Base-by-base conservation (phyloP, 495 filamentous ascomycete genomes). In the Bryoglossum gracile region DNA sequence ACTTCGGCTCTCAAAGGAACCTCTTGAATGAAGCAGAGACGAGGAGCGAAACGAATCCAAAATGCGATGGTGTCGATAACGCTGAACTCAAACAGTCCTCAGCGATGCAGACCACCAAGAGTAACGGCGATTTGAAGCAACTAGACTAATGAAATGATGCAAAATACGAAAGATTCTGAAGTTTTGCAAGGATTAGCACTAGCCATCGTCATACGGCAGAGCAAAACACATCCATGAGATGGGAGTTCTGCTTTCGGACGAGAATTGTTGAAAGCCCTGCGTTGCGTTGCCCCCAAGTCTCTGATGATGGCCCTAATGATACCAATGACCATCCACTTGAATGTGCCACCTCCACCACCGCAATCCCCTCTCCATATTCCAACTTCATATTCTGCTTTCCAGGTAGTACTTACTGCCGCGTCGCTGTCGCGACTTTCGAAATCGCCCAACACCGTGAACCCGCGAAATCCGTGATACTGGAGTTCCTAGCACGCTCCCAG, bases 361-460 rank as follows among this genome's bases (percentile, higher is more conserved):
- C 25, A 10, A 8, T 32, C 14, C 24, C 41, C 16, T 33, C 18
- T 10, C 17, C 16, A 44, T 18, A 24, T 13, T 22, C 9, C 16
- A 25, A n/a, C 19, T 25, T 4, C 8, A 38, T 38, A 38, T 30
- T 30, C 26, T 30, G 26, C 26, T 6, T 30, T 6, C 22, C 21
- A 16, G 9, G 18, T 36, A 16, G 3, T 13, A 23, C 30, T 21
- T 8, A 9, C 2, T 9, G 38, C 14, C 46, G 46, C 46, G 46
- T 45, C 26, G 42, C 26, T 26, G 42, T 48, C 46, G 46, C 46
- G 36, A 48, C 35, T 21, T 28, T 33, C 9, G 18, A 33, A 33
- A 47, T 23, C 28, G 13, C 44, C 30, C 30, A 30, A 47, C 14
- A 37, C 4, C 4, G 34, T 5, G 8, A 11, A 14, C 34, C 26